Base-by-base conservation (phyloP, 805 yeast genomes). In the Pichia paraexigua region DNA sequence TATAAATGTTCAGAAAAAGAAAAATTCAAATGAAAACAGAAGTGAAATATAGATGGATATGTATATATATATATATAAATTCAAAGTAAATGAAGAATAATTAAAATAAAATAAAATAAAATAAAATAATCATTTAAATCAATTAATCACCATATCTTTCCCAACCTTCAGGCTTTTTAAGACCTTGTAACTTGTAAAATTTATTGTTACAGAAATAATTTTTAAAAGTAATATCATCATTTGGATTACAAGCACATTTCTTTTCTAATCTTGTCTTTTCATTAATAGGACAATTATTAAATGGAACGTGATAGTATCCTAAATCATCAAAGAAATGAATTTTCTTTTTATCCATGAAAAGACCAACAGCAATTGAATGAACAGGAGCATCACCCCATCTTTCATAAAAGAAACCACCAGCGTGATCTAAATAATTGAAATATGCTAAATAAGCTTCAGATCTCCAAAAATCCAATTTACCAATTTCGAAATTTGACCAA, bases 371-470 rank as follows among this genome's bases (percentile, higher is more conserved):
- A 61, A 88, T 82, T 7, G 95, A 85, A 68, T 88, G 96, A 47
- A 88, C 84, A 37, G 96, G 96, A 27, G 95, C 96, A 68, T 88
- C 96, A 60, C 96, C 95, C 96, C 95, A 87, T 69, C 96, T 78
- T 73, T 86, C 90, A 67, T 88, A 89, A 72, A 85, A 89, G 71
- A 89, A 89, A n/a, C 96, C 96, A 66, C 96, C 96, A 17, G 84
- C 78, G 55, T 78, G 67, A 68, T 89, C 96, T 62, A 89, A 76
- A 60, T 75, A 71, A 20, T 86, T 85, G 60, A 89, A 89, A 68
- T 83, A 89, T 51, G 77, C 75, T 45, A 68, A 60, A 64, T 89
- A 89, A 10, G 87, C 87, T 48, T 82, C 79, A 20, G 79, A 68
- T 64, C 94, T 76, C 88, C 89, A 87, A 66, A 88, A 78, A 50